Conservation (phyloP, 2,329 filamentous ascomycete species). For the Chrysoporthe deuterocubensis region DNA sequence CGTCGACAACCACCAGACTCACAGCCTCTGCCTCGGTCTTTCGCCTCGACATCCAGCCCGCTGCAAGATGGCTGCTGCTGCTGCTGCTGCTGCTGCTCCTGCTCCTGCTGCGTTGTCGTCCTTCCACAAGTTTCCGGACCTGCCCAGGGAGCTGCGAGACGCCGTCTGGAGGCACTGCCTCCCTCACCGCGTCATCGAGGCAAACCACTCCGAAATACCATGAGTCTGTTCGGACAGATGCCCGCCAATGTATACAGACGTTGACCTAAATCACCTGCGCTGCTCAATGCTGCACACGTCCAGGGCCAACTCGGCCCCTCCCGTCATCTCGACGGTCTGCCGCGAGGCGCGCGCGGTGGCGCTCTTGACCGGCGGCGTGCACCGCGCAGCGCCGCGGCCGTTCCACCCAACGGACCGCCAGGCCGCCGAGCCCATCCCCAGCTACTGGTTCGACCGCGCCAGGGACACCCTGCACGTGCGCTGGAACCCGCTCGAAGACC, state of each 20-base stretch:
- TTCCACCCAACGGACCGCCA: too few species aligned
- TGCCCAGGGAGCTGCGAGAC: not conserved
- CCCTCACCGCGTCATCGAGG: not conserved
- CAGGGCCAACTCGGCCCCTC: not conserved
- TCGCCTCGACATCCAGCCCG: not conserved
- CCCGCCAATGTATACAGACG: too few species aligned
- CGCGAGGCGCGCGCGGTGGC: slow-evolving; percentile 13
- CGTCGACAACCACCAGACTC: too few species aligned
- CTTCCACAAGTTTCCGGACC: not conserved
- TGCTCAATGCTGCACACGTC: not conserved
- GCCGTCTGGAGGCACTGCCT: not conserved
- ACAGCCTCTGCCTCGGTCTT: not conserved
- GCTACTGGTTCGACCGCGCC: not conserved
- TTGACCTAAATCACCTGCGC: too few species aligned
- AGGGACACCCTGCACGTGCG: not conserved
- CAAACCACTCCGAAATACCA: not conserved
- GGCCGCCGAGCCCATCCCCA: not conserved
- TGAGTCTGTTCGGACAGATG: not conserved
- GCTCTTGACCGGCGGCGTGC: not conserved
- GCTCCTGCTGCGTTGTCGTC: too few species aligned
- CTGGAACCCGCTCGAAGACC: not conserved
- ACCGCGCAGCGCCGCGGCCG: too few species aligned
- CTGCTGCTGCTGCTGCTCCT: too few species aligned
- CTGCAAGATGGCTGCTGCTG: not conserved
- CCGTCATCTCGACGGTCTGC: slow-evolving; percentile 14